Evolutionary conservation across 495 filamentous ascomycete species (phyloP).

Genomic region (Penicillium simplicissimum): DNA sequence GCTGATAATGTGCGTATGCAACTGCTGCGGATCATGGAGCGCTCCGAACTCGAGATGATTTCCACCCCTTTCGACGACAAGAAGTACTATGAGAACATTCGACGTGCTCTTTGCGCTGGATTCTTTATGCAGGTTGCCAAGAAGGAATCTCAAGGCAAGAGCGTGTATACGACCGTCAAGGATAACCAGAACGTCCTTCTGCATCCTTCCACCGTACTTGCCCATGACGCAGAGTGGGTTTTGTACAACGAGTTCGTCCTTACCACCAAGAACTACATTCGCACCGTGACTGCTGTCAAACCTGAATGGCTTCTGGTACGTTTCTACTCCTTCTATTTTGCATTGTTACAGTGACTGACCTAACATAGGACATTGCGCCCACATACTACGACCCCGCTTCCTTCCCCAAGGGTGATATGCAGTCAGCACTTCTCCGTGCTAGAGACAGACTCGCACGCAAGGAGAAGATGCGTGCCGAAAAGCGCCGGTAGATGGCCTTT

Average conservation of each 20-base stretch:
- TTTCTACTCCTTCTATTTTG: constrained; percentile 19
- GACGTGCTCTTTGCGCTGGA: constrained; percentile 85
- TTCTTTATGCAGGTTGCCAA: constrained; percentile 99
- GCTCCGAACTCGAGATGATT: constrained; percentile 76
- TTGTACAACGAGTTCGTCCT: constrained; percentile 99
- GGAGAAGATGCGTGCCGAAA: constrained; percentile 59
- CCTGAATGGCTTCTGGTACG: constrained; percentile 84
- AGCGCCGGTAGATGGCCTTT: constrained; percentile 30
- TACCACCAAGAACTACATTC: constrained; percentile 90
- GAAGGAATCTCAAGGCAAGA: constrained; percentile 74
- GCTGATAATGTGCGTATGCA: constrained; percentile 93
- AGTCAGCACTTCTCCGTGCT: constrained; percentile 70
- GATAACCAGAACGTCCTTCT: constrained; percentile 89
- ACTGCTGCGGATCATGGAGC: constrained; percentile 95
- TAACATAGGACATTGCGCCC: constrained; percentile 76
- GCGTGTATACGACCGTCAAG: constrained; percentile 86
- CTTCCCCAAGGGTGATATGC: constrained; percentile 86
- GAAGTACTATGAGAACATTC: constrained; percentile 97
- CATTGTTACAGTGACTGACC: constrained; percentile 23
- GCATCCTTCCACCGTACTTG: constrained; percentile 86
- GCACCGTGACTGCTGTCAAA: constrained; percentile 60
- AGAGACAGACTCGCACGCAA: constrained; percentile 72
- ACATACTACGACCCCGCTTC: constrained; percentile 85
- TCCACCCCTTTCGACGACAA: constrained; percentile 91
- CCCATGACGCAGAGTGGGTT: constrained; percentile 90